phyloP scores from a whole-genome alignment of 495 filamentous ascomycete species.

The Immersiella caudata region DNA sequence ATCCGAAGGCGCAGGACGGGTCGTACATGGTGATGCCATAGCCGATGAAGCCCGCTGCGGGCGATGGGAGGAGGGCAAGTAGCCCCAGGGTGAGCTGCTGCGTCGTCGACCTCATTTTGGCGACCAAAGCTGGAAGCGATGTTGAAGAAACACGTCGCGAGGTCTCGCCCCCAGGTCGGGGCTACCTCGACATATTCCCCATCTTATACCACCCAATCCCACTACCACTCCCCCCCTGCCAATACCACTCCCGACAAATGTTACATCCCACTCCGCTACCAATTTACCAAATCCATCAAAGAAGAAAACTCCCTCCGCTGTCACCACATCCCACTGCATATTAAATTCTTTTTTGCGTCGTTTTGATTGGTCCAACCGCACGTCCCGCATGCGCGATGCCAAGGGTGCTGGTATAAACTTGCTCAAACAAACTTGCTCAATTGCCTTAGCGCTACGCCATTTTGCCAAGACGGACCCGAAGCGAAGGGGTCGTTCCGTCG shows the following conservation, averaged over 20 bases:
- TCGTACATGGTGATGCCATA: constrained; percentile 41
- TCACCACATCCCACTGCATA: not conserved
- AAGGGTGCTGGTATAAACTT: not conserved
- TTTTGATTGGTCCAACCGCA: not conserved
- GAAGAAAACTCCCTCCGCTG: not conserved
- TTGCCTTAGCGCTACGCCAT: not conserved
- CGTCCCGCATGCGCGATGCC: not conserved
- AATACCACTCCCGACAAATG: no score
- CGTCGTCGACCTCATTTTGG: not conserved
- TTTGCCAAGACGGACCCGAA: not conserved
- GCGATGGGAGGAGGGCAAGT: not conserved
- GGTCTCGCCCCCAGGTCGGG: no score
- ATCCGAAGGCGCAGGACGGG: constrained; percentile 40
- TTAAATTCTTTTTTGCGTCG: not conserved
- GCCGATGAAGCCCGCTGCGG: constrained; percentile 36
- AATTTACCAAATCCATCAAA: no score
- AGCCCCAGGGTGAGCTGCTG: not conserved
- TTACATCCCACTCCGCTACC: no score
- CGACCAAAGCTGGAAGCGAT: not conserved
- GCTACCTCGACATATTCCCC: no score
- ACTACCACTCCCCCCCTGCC: no score
- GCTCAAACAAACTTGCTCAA: constrained; percentile 4
- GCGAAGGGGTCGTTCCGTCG: not conserved
- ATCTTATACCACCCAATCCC: no score
- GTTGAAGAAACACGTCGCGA: no score